Evolutionary conservation across 139 green algal genomes (phyloP).

Genomic region (Astrephomene gubernaculifera): DNA sequence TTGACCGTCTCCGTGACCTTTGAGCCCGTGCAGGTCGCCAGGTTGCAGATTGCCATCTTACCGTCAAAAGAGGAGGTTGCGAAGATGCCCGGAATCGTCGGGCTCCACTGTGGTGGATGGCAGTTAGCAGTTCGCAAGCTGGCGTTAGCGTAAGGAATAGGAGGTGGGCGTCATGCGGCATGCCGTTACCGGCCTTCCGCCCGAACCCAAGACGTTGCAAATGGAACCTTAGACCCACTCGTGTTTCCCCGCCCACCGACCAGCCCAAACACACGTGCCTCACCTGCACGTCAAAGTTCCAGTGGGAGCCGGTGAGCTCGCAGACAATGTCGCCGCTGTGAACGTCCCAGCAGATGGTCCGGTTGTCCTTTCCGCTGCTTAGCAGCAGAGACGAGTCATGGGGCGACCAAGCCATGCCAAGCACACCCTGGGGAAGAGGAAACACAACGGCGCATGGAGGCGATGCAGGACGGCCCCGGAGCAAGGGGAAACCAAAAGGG

Average conservation of each 20-base stretch:
- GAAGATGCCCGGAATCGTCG: conserved; percentile 77
- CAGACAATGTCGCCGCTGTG: conserved; percentile 66
- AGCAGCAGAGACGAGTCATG: conserved; percentile 93
- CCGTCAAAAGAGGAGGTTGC: conserved; percentile 83
- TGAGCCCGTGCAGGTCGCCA: conserved; percentile 67
- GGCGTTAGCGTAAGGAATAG: no score
- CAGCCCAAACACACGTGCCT: no score
- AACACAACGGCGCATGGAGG: background rate
- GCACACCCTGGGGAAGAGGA: conserved; percentile 75
- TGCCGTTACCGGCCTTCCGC: no score
- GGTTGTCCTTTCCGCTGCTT: conserved; percentile 93
- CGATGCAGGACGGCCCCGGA: no score
- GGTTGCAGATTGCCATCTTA: conserved; percentile 68
- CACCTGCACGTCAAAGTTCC: conserved; percentile 89
- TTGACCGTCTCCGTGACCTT: conserved; percentile 67
- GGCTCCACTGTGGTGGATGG: conserved; percentile 90
- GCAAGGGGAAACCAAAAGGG: background rate
- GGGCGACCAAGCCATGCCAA: conserved; percentile 92
- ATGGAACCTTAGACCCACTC: no score
- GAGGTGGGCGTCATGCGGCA: no score
- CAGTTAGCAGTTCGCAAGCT: no score
- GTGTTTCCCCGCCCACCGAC: no score
- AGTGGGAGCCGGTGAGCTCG: conserved; percentile 76
- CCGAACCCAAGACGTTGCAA: no score
- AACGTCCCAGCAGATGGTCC: conserved; percentile 96